Evolutionary conservation across 2,329 filamentous ascomycete genomes (phyloP).

Genomic region (Dothidotthia symphoricarpi): DNA sequence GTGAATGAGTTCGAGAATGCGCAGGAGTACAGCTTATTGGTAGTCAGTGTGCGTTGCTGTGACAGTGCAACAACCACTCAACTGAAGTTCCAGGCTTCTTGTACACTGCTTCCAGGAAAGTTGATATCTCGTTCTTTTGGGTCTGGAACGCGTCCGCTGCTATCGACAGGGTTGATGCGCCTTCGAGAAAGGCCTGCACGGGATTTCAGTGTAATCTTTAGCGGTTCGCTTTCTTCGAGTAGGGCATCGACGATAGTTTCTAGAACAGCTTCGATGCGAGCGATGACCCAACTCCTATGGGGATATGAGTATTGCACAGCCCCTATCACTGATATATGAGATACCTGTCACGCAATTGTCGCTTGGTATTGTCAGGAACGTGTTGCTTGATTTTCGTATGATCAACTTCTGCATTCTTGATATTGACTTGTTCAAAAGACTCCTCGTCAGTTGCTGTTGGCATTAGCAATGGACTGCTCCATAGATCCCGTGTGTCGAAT

Average conservation of each 20-base stretch:
- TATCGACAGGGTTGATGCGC: conserved; percentile 6
- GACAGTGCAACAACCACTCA: conserved; percentile 8
- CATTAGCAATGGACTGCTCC: conserved; percentile 4
- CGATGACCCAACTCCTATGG: conserved; percentile 44
- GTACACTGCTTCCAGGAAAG: conserved; percentile 56
- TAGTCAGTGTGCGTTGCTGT: conserved; percentile 6
- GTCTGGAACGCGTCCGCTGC: conserved; percentile 7
- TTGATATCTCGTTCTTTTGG: conserved; percentile 33
- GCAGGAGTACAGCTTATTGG: conserved; percentile 52
- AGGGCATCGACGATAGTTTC: conserved; percentile 53
- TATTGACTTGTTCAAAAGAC: not conserved
- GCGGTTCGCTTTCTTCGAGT: conserved; percentile 47
- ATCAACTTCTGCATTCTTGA: not conserved
- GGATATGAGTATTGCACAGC: conserved; percentile 5
- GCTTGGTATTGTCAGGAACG: too few relatives aligned
- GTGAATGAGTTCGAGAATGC: conserved; percentile 57
- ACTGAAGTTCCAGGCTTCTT: conserved; percentile 61
- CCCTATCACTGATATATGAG: not conserved
- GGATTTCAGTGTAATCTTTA: conserved; percentile 52
- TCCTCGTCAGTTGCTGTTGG: not conserved
- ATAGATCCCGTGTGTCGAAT: conserved; percentile 8
- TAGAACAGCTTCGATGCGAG: conserved; percentile 58
- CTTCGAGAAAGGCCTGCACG: conserved; percentile 24
- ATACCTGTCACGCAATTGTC: conserved; percentile 15
- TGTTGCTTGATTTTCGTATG: too few relatives aligned